Evolutionary conservation across 495 filamentous ascomycete species (phyloP).

Genomic region (Tuber aestivum): DNA sequence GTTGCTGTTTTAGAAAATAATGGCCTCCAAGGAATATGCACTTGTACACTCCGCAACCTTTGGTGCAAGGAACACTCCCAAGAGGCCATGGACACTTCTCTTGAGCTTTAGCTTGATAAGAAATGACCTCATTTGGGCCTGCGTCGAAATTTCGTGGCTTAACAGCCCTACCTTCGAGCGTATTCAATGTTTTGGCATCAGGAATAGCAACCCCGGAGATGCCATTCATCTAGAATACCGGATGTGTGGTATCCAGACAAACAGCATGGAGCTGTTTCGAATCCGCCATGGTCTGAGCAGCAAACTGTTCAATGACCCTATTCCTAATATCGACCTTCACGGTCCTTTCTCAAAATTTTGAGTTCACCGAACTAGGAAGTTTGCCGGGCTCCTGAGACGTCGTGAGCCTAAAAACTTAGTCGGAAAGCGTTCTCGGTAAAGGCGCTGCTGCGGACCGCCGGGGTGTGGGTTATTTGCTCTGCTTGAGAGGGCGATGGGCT

Average conservation of each 20-base stretch:
- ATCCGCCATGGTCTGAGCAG: conserved; percentile 85
- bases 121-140: conserved; percentile 91
- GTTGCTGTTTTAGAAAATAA: too few relatives aligned
- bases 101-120: conserved; percentile 74
- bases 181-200: conserved; percentile 71
- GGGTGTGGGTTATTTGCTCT: conserved; percentile 91
- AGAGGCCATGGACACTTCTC: conserved; percentile 63
- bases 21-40: too few relatives aligned
- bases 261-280: conserved; percentile 94
- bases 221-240: conserved; percentile 98
- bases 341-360: conserved; percentile 62
- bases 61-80: conserved; percentile 52
- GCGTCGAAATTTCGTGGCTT: conserved; percentile 97
- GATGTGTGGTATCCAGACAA: conserved; percentile 88
- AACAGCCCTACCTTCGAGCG: conserved; percentile 62
- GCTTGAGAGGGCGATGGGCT: conserved; percentile 92
- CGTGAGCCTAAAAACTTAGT: conserved; percentile 73
- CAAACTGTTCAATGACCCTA: conserved; percentile 80
- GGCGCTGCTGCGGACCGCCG: conserved; percentile 75
- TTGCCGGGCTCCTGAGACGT: conserved; percentile 69
- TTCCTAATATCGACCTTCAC: conserved; percentile 76
- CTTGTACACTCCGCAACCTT: conserved; percentile 60
- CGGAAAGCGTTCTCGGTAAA: conserved; percentile 59
- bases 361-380: conserved; percentile 54
- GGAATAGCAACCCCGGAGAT: conserved; percentile 68